Conservation (phyloP, 441 rosid species). For the Mallotus japonicus region DNA sequence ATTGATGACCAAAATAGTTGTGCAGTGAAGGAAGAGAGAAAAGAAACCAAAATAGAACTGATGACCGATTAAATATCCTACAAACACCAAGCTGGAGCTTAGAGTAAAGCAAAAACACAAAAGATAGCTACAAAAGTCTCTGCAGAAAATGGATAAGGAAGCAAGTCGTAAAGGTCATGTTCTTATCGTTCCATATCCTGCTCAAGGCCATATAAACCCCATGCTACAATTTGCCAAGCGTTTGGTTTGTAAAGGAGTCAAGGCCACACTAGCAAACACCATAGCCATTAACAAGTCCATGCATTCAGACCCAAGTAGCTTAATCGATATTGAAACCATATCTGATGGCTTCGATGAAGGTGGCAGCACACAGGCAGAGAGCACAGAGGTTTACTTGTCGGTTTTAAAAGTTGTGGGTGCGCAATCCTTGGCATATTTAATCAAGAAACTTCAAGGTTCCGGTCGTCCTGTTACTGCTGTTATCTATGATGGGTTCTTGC, state of each 20-base stretch:
- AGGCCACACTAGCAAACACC: constrained; percentile 20
- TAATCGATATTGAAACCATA: constrained; percentile 3
- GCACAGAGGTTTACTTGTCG: constrained; percentile 14
- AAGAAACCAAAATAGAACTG: no score
- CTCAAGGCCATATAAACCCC: constrained; percentile 55
- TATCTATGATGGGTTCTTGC: constrained; percentile 22
- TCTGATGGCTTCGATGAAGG: constrained; percentile 26
- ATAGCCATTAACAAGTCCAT: constrained; percentile 12
- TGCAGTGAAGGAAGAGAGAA: no score
- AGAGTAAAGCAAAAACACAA: no score
- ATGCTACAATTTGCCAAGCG: constrained; percentile 59
- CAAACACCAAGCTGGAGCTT: no score
- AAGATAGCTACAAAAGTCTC: neutral
- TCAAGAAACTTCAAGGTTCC: constrained; percentile 13
- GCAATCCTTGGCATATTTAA: constrained; percentile 13
- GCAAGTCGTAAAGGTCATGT: constrained; percentile 20
- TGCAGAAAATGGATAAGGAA: neutral
- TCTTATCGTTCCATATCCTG: constrained; percentile 32
- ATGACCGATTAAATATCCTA: no score
- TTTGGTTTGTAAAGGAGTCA: constrained; percentile 39
- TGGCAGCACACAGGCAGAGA: constrained; percentile 10
- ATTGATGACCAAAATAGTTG: no score
- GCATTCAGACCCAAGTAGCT: neutral
- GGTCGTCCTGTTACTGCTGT: constrained; percentile 8
- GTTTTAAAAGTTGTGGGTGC: constrained; percentile 13